These are phyloP conservation scores for Plasmodium malariae DNA, from an alignment of 169 alveolate genomes.

Conservation along the genomic window DNA sequence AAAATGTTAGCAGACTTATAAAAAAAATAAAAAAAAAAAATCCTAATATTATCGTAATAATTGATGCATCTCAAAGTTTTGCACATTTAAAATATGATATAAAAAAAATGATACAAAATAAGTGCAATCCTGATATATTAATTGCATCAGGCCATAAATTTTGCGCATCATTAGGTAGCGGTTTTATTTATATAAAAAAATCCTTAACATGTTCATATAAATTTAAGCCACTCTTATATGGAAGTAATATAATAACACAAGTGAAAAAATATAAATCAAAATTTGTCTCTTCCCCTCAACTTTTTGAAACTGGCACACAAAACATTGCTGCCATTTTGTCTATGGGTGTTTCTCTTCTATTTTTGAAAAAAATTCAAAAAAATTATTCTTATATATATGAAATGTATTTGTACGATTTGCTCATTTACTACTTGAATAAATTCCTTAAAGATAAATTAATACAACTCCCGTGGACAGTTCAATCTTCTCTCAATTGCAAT, in stretches of 20 bases:
- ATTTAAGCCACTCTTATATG: slow-evolving; percentile 51
- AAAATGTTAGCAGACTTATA: slow-evolving; percentile 56
- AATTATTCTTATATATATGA: slow-evolving; percentile 22
- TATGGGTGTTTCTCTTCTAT: slow-evolving; percentile 47
- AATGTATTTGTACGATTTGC: slow-evolving; percentile 58
- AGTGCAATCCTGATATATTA: slow-evolving; percentile 78
- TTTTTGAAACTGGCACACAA: slow-evolving; percentile 69
- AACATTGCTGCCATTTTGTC: slow-evolving; percentile 43
- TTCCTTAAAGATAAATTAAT: not conserved
- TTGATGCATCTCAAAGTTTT: slow-evolving; percentile 85
- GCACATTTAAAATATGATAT: slow-evolving; percentile 72
- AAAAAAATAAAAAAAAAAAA: slow-evolving; percentile 72
- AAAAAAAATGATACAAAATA: slow-evolving; percentile 68
- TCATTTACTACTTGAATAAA: slow-evolving; percentile 8
- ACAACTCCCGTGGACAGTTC: not conserved
- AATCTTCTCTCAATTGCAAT: not conserved
- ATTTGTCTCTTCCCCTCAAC: slow-evolving; percentile 33
- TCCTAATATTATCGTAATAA: slow-evolving; percentile 71
- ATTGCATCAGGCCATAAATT: slow-evolving; percentile 85
- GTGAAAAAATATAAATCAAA: slow-evolving; percentile 50
- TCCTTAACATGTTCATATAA: slow-evolving; percentile 23
- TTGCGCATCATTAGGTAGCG: slow-evolving; percentile 85
- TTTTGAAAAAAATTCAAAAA: slow-evolving; percentile 14
- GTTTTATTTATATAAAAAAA: slow-evolving; percentile 80
- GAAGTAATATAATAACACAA: slow-evolving; percentile 61